Evolutionary conservation across 140 eudicot genomes (phyloP), one percentile per base, ranked within the genome.

Genomic region (Erigeron philadelphicus): DNA sequence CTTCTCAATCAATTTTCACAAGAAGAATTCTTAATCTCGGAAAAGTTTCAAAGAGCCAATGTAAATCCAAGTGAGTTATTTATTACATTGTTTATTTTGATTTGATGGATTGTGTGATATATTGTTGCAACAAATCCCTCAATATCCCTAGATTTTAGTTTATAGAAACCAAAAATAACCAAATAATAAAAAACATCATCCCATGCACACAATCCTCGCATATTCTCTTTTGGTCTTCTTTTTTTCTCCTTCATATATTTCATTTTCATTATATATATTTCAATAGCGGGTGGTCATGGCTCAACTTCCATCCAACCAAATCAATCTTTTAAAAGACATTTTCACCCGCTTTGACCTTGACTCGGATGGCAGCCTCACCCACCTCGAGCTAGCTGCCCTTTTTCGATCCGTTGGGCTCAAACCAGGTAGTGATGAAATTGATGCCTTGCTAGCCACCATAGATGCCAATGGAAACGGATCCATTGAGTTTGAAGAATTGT

Each of bases 351-450:
- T 89, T 84, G 96, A 89, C 84, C 80, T 86, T 78, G 85, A 89
- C 77, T 66, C 77, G 16, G 96, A 89, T 65, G 96, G 96, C 52
- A 86, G 95, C 85, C 86, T 89, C 40, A 89, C 96, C 48, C 95
- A 80, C 49, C 90, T 89, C 0, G 96, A 89, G 79, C 84, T 86
- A 11, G 90, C 86, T 43, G 96, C 96, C 78, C 86, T 86, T 41
- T 80, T 89, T 66, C 76, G 96, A 11, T 82, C 96, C 40, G 75
- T 89, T 18, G 95, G 96, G 54, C 79, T 86, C 57, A 84, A 75
- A 68, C 88, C 88, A 59, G 95, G 90, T 31, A 31, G 38, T 8
- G 88, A 89, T 40, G 85, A 86, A 50, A 49, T 86, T 49, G 78
- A 86, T 21, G 46, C 61, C 2, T 61, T 89, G 0, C 49, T 89